Conservation (phyloP, 2,329 filamentous ascomycete species). For the Penicillium brevicompactum region DNA sequence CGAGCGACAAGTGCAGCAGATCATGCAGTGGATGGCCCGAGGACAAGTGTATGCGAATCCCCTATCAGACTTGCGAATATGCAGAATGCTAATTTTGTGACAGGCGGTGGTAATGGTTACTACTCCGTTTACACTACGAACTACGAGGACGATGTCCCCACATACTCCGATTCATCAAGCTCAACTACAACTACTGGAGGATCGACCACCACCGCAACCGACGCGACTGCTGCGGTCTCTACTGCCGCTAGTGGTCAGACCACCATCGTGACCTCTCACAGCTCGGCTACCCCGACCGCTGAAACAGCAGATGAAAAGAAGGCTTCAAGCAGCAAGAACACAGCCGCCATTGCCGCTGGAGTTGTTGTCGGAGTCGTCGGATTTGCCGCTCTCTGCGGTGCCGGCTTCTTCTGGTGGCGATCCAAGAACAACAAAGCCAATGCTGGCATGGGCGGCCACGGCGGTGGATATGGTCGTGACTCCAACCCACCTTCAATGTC, state of each 20-base stretch:
- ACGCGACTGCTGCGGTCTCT: slow-evolving; percentile 18
- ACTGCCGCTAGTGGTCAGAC: slow-evolving; percentile 33
- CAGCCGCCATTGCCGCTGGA: slow-evolving; percentile 82
- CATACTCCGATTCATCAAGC: slow-evolving; percentile 28
- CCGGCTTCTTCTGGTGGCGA: slow-evolving; percentile 72
- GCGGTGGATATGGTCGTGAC: slow-evolving; percentile 72
- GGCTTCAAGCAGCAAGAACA: slow-evolving; percentile 59
- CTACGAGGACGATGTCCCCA: slow-evolving; percentile 41
- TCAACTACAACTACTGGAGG: slow-evolving; percentile 20
- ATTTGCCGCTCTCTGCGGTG: slow-evolving; percentile 66
- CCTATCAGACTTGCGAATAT: not conserved
- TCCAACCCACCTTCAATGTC: slow-evolving; percentile 69
- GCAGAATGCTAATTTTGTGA: slow-evolving; percentile 25
- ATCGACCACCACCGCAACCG: slow-evolving; percentile 12
- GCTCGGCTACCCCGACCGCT: slow-evolving; percentile 10
- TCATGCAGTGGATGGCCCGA: slow-evolving; percentile 64
- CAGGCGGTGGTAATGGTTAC: slow-evolving; percentile 60
- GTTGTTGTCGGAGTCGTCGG: slow-evolving; percentile 81
- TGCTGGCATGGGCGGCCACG: slow-evolving; percentile 78
- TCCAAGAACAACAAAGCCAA: slow-evolving; percentile 76
- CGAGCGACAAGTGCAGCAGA: slow-evolving; percentile 64
- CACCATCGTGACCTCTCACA: slow-evolving; percentile 36
- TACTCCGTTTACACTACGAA: slow-evolving; percentile 58
- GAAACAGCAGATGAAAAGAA: slow-evolving; percentile 8
- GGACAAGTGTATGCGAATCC: slow-evolving; percentile 63